These are phyloP conservation scores for Erigeron philadelphicus DNA, from an alignment of 140 eudicot species.

Conservation along the genomic window DNA sequence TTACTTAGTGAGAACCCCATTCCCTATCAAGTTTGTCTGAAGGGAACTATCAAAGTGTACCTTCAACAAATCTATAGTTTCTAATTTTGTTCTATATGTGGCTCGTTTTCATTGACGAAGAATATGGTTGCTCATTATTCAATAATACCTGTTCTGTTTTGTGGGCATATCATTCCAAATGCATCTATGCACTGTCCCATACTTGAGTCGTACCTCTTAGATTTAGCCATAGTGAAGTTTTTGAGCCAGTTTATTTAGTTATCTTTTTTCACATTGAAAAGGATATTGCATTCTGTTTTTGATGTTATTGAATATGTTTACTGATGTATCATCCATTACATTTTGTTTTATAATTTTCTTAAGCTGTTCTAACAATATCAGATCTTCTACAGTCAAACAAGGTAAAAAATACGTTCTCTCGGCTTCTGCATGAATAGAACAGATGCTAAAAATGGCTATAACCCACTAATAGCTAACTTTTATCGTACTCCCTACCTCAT, in stretches of 20 bases:
- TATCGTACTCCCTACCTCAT: neutral
- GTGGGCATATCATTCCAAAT: neutral
- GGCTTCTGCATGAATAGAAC: neutral
- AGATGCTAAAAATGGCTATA: neutral
- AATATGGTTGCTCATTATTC: constrained; percentile 15
- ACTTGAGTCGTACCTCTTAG: no score
- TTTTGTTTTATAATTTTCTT: no score
- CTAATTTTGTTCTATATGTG: neutral
- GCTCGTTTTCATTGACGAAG: constrained; percentile 19
- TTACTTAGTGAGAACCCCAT: constrained; percentile 47
- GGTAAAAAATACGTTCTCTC: neutral
- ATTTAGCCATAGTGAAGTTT: no score
- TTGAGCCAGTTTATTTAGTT: no score
- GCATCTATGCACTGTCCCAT: no score
- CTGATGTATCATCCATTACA: no score
- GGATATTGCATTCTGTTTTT: no score
- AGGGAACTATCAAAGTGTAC: constrained; percentile 6
- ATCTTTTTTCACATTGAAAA: no score
- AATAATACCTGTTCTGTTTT: constrained; percentile 20
- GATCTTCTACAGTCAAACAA: no score
- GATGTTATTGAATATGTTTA: no score
- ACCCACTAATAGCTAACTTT: neutral
- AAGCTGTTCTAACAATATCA: no score
- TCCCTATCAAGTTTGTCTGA: constrained; percentile 30
- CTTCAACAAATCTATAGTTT: neutral